These are phyloP conservation scores for Paecilomyces dactylethromorphus DNA, from an alignment of 2,329 filamentous ascomycete species.

Conservation along the genomic window DNA sequence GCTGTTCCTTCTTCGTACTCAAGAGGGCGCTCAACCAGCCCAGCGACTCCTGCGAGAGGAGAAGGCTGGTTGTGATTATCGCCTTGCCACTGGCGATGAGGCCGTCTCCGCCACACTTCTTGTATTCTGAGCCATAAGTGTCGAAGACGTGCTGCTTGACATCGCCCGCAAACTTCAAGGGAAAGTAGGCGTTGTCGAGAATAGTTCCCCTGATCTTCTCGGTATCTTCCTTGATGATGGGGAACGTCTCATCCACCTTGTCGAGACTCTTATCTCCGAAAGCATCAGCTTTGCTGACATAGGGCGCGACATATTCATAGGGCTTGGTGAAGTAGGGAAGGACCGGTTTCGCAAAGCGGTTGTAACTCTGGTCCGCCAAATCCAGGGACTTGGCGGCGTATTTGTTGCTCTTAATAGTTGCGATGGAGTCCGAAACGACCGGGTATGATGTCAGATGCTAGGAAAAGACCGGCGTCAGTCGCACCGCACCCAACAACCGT, in stretches of 20 bases:
- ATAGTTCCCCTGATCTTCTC: conserved; percentile 61
- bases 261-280: conserved; percentile 66
- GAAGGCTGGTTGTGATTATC: conserved; percentile 58
- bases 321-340: conserved; percentile 72
- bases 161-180: conserved; percentile 56
- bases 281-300: conserved; percentile 73
- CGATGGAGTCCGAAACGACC: conserved; percentile 69
- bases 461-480: conserved; percentile 18
- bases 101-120: conserved; percentile 48
- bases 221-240: conserved; percentile 68
- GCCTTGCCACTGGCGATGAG: conserved; percentile 65
- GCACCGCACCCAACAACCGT: conserved; percentile 12
- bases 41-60: conserved; percentile 60
- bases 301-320: conserved; percentile 76
- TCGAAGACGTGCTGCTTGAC: conserved; percentile 42
- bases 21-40: conserved; percentile 55
- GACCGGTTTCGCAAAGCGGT: conserved; percentile 68
- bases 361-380: conserved; percentile 51
- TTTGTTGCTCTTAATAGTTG: conserved; percentile 66
- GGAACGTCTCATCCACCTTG: conserved; percentile 64
- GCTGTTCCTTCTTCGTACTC: conserved; percentile 56
- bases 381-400: conserved; percentile 5
- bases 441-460: conserved; percentile 84
- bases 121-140: conserved; percentile 39
- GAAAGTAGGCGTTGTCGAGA: conserved; percentile 55